A percentile compares a stretch with the other conserved stretches of the same genome.
Conservation (phyloP, 495 filamentous ascomycete species). For the Lasiosphaeria ovina region DNA sequence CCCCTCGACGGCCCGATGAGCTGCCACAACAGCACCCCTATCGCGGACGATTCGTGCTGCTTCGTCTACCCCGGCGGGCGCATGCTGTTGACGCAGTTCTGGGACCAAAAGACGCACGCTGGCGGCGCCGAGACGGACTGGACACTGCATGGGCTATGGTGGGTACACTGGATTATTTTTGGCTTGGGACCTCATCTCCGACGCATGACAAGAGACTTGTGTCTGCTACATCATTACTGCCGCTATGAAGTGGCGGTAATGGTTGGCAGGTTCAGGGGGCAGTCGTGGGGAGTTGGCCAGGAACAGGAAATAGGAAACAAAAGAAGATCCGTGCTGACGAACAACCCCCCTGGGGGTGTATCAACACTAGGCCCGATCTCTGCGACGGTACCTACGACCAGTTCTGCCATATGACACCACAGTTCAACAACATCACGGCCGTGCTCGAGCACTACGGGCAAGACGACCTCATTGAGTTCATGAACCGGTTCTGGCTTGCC, state of each 20-base stretch:
- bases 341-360: not conserved
- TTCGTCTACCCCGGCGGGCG: conserved; percentile 79
- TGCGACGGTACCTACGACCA: conserved; percentile 79
- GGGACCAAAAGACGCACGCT: conserved; percentile 70
- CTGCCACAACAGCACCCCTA: conserved; percentile 44
- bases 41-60: conserved; percentile 68
- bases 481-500: conserved; percentile 75
- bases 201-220: not conserved
- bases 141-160: conserved; percentile 88
- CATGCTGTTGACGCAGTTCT: conserved; percentile 82
- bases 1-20: conserved; percentile 48
- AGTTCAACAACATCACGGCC: conserved; percentile 67
- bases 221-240: not conserved
- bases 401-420: conserved; percentile 66
- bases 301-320: not conserved
- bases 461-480: conserved; percentile 62
- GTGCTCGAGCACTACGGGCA: conserved; percentile 63
- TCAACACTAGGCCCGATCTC: conserved; percentile 63
- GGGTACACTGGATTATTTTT: conserved; percentile 11
- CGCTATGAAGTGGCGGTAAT: too few species aligned
- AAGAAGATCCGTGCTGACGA: not conserved
- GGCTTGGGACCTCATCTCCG: not conserved
- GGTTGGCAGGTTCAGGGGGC: too few species aligned
- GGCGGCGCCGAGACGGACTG: conserved; percentile 70
- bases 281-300: not conserved